These are phyloP conservation scores for Talaromyces sp. DNA, from an alignment of 2,329 filamentous ascomycete species.

Conservation along the genomic window DNA sequence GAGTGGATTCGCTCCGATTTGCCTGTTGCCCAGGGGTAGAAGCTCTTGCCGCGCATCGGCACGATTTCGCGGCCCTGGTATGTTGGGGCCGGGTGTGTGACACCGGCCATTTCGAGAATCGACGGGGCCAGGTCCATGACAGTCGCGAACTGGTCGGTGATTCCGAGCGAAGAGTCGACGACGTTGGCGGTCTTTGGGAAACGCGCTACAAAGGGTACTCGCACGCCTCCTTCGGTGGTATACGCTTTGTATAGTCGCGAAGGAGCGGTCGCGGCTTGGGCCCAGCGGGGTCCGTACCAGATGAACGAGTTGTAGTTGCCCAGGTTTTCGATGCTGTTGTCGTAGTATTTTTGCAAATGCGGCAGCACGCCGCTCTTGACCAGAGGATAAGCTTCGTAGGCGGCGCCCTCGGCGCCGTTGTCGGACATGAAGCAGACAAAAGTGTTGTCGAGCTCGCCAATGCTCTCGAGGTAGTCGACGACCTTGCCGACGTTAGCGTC, in stretches of 20 bases:
- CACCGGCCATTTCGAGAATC: constrained; percentile 36
- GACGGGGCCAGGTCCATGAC: constrained; percentile 50
- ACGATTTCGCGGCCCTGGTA: constrained; percentile 49
- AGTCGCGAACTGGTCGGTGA: constrained; percentile 49
- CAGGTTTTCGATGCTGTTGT: constrained; percentile 54
- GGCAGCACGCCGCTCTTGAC: constrained; percentile 50
- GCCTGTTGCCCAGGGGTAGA: constrained; percentile 38
- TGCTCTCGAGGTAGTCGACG: constrained; percentile 50
- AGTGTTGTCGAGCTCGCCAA: constrained; percentile 58
- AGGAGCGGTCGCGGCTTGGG: constrained; percentile 49
- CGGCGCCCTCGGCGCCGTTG: constrained; percentile 57
- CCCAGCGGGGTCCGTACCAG: constrained; percentile 57
- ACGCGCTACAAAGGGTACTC: constrained; percentile 48
- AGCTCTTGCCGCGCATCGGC: constrained; percentile 46
- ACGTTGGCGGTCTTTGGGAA: constrained; percentile 27
- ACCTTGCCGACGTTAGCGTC: constrained; percentile 57
- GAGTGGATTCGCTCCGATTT: constrained; percentile 40
- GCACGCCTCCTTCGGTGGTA: constrained; percentile 47
- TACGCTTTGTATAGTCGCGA: constrained; percentile 46
- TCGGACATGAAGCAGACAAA: constrained; percentile 60
- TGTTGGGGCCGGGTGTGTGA: constrained; percentile 48
- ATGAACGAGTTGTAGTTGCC: constrained; percentile 54
- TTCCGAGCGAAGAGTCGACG: constrained; percentile 25
- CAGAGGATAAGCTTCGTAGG: constrained; percentile 55
- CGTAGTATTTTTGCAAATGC: constrained; percentile 53